A percentile compares a stretch with the other conserved stretches of the same genome.
phyloP scores from a whole-genome alignment of 2,329 filamentous ascomycete genomes.

The Cucurbitaria berberidis region DNA sequence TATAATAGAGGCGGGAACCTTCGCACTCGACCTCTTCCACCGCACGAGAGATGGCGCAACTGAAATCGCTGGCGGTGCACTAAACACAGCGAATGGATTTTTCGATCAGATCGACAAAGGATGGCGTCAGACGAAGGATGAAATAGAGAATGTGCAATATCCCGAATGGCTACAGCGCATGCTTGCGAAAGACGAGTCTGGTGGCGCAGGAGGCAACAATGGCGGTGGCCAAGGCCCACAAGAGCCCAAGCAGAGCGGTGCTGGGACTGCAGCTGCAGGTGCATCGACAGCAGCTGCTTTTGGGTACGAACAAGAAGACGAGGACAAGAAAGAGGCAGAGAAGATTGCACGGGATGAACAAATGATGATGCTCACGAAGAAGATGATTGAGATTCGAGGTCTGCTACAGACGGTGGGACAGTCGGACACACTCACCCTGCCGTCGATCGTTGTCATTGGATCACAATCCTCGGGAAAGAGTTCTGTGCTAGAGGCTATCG shows the following conservation, averaged over 20 bases:
- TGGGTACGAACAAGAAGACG: conserved; percentile 73
- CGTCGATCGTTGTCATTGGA: conserved; percentile 98
- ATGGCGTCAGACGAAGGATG: conserved; percentile 83
- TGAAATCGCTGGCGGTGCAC: conserved; percentile 70
- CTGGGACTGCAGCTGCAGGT: conserved; percentile 66
- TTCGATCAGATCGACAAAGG: conserved; percentile 79
- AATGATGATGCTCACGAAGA: conserved; percentile 99
- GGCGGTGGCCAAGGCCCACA: conserved; percentile 50
- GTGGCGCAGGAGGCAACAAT: conserved; percentile 47
- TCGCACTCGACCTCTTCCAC: conserved; percentile 76
- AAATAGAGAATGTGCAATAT: conserved; percentile 72
- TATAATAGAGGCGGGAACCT: conserved; percentile 72
- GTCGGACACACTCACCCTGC: conserved; percentile 83
- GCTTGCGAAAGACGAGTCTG: conserved; percentile 54
- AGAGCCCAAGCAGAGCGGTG: conserved; percentile 62
- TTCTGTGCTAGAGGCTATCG: conserved; percentile 94
- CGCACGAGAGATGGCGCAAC: conserved; percentile 74
- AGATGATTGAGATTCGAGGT: conserved; percentile 98
- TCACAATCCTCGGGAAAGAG: conserved; percentile 99
- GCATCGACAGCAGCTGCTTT: conserved; percentile 77
- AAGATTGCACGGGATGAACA: conserved; percentile 87
- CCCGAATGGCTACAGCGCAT: conserved; percentile 81
- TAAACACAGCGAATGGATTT: conserved; percentile 74
- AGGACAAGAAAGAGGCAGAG: conserved; percentile 68
- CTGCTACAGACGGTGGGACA: conserved; percentile 92